A percentile compares a stretch with the other conserved stretches of the same genome.
Conservation (phyloP, 148 eudicot genomes). For the Persicaria maculosa region DNA sequence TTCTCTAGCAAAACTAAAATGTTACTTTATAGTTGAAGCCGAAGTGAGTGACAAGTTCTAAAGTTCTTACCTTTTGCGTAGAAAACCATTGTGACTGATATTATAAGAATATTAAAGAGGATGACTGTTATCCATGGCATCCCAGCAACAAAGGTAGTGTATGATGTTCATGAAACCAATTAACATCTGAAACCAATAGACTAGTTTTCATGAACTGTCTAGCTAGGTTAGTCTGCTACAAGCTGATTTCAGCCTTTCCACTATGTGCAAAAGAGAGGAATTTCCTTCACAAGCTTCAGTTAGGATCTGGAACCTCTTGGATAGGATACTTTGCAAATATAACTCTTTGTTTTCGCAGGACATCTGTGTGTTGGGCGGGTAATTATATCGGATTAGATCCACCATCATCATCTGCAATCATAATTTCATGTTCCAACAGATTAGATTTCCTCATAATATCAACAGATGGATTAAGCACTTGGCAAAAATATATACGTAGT, state of each 20-base stretch:
- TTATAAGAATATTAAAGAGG: slow-evolving; percentile 67
- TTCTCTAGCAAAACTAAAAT: too few relatives aligned
- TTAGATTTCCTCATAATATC: not conserved
- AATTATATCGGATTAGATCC: slow-evolving; percentile 31
- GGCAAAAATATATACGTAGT: not conserved
- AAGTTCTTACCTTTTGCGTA: slow-evolving; percentile 84
- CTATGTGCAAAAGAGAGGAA: slow-evolving; percentile 40
- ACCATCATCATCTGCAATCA: slow-evolving; percentile 49
- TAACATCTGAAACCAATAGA: too few relatives aligned
- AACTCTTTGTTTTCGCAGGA: not conserved
- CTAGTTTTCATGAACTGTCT: not conserved
- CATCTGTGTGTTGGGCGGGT: slow-evolving; percentile 8
- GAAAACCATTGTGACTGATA: slow-evolving; percentile 80
- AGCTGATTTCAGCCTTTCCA: slow-evolving; percentile 39
- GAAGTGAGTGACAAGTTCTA: slow-evolving; percentile 14
- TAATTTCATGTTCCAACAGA: not conserved
- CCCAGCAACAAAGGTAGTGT: slow-evolving; percentile 81
- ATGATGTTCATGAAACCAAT: too few relatives aligned
- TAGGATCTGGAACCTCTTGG: slow-evolving; percentile 33
- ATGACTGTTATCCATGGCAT: slow-evolving; percentile 97
- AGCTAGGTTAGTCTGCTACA: not conserved
- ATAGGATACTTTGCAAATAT: slow-evolving; percentile 12
- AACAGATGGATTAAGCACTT: not conserved
- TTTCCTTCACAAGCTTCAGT: slow-evolving; percentile 57
- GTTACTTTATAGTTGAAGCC: not conserved